Evolutionary conservation across 306 rosid species (phyloP).

Genomic region (Vicia villosa): DNA sequence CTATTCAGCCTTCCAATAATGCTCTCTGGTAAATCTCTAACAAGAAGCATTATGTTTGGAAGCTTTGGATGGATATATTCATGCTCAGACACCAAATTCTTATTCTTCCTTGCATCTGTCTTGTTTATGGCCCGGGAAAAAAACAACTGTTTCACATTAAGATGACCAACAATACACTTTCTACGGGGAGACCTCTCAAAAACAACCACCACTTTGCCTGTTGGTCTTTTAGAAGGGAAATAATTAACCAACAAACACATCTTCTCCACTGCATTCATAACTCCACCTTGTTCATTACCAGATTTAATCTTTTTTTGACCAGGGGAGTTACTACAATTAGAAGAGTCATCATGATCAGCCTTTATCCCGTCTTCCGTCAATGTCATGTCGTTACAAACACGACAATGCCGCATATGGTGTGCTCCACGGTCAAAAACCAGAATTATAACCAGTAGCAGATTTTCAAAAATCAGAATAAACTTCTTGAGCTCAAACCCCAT

Average conservation of each 20-base stretch:
- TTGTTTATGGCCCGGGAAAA: slow-evolving; percentile 44
- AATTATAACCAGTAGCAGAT: too few species aligned
- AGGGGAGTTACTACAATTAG: slow-evolving; percentile 34
- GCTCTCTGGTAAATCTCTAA: slow-evolving; percentile 57
- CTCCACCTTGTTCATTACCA: slow-evolving; percentile 44
- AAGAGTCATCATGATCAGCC: slow-evolving; percentile 40
- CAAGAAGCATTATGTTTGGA: slow-evolving; percentile 61
- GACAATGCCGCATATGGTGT: too few species aligned
- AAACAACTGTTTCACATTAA: slow-evolving; percentile 54
- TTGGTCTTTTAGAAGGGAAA: slow-evolving; percentile 79
- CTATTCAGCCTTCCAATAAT: slow-evolving; percentile 61
- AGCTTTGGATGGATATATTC: slow-evolving; percentile 72
- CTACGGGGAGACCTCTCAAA: slow-evolving; percentile 67
- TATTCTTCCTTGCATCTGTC: slow-evolving; percentile 52
- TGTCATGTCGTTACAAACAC: too few species aligned
- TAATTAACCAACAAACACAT: slow-evolving; percentile 60
- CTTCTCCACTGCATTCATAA: slow-evolving; percentile 49
- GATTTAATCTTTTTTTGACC: slow-evolving; percentile 53
- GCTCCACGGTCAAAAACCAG: too few species aligned
- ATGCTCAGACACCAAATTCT: slow-evolving; percentile 37
- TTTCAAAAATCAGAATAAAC: too few species aligned
- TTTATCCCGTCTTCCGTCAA: slow-evolving; percentile 53
- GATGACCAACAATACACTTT: slow-evolving; percentile 68
- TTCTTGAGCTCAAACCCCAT: too few species aligned
- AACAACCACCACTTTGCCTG: slow-evolving; percentile 76